Base-by-base conservation (phyloP, 192 early-diverging fungal genomes). In the Funneliformis geosporum region DNA sequence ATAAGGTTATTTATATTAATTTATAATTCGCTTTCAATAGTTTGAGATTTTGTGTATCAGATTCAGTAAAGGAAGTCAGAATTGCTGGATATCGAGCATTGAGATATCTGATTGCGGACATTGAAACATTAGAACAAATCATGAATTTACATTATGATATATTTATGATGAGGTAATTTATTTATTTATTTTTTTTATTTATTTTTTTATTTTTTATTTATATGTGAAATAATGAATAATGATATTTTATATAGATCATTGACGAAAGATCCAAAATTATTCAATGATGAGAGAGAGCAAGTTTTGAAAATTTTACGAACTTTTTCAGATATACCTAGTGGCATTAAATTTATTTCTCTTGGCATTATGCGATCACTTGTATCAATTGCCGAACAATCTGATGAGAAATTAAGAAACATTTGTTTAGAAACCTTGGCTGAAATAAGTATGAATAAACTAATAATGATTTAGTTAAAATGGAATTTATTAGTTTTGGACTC, bases 371-470 rank as follows among this genome's bases (percentile, higher is more conserved):
- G 94, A n/a, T 87, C 92, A 14, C 76, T 96, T 14, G 91, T 94
- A 8, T 88, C 94, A 3, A 82, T 95, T 27, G 91, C 92, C 21
- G 95, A 96, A 74, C 94, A 95, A 79, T 46, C 84, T 8, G 94
- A 96, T 64, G 94, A 94, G 55, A 91, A 90, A 73, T 78, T 95
- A 60, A 77, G 94, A 47, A 89, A 89, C 74, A 90, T 94, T 5
- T 90, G 91, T 71, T 75, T 96, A 5, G 92, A 95, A 64, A 94
- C 92, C 7, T 82, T 96, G 44, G 92, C 93, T 59, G 95, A 96
- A 85, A 82, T 95, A 77, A 83, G 93, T 39, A 23, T 27, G 67
- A 28, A 73, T 50, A 50, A 43, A 25, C 18, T 71, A 11, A 40
- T 50, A 10, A 25, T 18, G 11, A 73, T 21, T 10, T 27, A 27